Base-by-base conservation (phyloP, 306 rosid genomes). In the Pachyrhizus erosus region DNA sequence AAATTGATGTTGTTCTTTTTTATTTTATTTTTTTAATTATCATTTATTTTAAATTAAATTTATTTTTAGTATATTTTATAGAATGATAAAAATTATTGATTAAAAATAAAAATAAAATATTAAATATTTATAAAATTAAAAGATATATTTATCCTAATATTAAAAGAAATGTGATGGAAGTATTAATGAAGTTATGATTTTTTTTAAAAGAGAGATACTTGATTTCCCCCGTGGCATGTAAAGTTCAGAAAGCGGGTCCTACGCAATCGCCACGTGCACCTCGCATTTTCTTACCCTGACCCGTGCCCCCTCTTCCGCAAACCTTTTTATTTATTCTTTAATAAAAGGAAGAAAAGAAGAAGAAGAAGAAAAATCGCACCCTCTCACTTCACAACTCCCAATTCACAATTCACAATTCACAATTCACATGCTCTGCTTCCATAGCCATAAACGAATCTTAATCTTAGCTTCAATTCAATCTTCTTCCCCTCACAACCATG, bases 251-350 rank as follows among this genome's bases (percentile, higher is more conserved):
- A 31, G 68, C 5, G 66, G 84, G 85, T 27, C 90, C 85, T 14
- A 72, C 65, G 62, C 54, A 52, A 62, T 27, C 62, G 62, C 79
- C 89, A 89, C 82, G 90, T 83, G 84, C 77, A 52, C 62, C 84
- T 42, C 29, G 26, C 68, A 66, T 33, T 34, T 21, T 21, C 52
- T 77, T 76, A 61, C 74, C 75, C 39, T 75, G 5, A 42, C 80
- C 74, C 39, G 76, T 62, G 82, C 83, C 82, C 60, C 78, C 84
- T 31, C 78, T 37, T 82, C 68, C 69, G 75, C 74, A 45, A 68
- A 69, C 31, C 51, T 33, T 34, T 48, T 62, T 34, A 14, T 49
- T n/a, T n/a, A 49, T 9, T 70, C 60, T 43, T 0, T 8, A 18
- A 10, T 7, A 3, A 48, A 65, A 24, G 10, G 5, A 9, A 18